A percentile compares a stretch with the other conserved stretches of the same genome.
phyloP scores from a whole-genome alignment of 305 asterid species.

The Solanum hybrid region DNA sequence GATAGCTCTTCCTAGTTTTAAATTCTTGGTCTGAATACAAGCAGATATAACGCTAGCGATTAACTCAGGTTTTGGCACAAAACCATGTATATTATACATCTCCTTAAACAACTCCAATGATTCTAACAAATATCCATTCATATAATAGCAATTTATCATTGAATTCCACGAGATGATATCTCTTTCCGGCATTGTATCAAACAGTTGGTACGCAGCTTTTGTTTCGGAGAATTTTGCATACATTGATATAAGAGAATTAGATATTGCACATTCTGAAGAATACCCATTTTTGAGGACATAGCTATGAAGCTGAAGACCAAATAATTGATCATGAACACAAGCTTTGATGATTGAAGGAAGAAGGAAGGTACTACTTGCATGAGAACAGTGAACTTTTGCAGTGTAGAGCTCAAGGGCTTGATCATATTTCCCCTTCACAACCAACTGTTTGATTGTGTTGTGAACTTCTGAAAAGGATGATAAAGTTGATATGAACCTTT shows the following conservation, averaged over 20 bases:
- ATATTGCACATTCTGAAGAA: constrained; percentile 36
- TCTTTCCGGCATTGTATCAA: constrained; percentile 49
- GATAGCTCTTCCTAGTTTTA: constrained; percentile 44
- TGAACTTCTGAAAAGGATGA: constrained; percentile 10
- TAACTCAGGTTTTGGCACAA: constrained; percentile 55
- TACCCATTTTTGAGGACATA: constrained; percentile 43
- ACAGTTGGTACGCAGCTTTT: constrained; percentile 33
- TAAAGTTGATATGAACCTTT: constrained; percentile 26
- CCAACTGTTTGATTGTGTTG: constrained; percentile 25
- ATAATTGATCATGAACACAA: constrained; percentile 33
- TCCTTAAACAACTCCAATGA: constrained; percentile 38
- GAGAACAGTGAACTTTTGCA: constrained; percentile 35
- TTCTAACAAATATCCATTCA: constrained; percentile 35
- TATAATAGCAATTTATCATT: constrained; percentile 51
- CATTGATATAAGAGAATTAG: constrained; percentile 54
- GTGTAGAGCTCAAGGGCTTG: constrained; percentile 40
- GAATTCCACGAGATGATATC: constrained; percentile 62
- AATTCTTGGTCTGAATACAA: constrained; percentile 32
- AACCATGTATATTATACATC: constrained; percentile 30
- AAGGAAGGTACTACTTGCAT: constrained; percentile 31
- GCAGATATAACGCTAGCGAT: constrained; percentile 43
- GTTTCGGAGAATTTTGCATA: constrained; percentile 34
- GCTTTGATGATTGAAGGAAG: constrained; percentile 68
- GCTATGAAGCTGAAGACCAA: constrained; percentile 51
- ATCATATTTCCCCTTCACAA: constrained; percentile 25